Evolutionary conservation across 1,284 basidiomycete species (phyloP), one percentile per base, ranked within the genome.

Genomic region (Leccinum pachyderme): DNA sequence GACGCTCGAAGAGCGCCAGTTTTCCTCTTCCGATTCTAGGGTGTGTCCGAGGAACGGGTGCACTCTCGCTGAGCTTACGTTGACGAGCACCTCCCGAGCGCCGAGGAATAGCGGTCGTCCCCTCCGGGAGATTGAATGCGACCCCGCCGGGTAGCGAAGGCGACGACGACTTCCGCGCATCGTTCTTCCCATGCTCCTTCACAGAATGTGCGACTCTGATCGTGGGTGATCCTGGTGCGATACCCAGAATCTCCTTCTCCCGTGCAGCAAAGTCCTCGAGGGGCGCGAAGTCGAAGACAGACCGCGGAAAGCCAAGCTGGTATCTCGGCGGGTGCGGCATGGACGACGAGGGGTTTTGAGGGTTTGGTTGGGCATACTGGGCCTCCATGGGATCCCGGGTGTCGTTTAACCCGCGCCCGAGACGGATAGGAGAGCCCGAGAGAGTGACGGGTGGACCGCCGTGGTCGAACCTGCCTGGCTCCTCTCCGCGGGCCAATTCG

Each of bases 1-100:
- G 75, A 29, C 84, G 83, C 70, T 98, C 96, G 67, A 99, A 98
- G 2, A 97, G 74, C 0, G 94, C 95, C 65, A 98, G 83, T 73
- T 98, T 98, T 29, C 87, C 88, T 51, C 90, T 87, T 43, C 88
- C 85, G 52, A 88, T 89, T 61, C 77, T 83, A 53, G 81, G 75
- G 54, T 79, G 77, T 15, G 79, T 72, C 18, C 87, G 82, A 7
- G 83, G 84, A 15, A 82, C 74, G 0, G 86, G 80, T 57, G 84
- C 86, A 60, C 86, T 90, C 66, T 93, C 87, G 59, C 90, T 92
- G 51, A 95, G 78, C 66, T 93, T 95, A 52, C 93, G 86, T 55
- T 91, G 87, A 29, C 91, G 82, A 12, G 82, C 69, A 15, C 78
- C 66, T 54, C 7, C 22, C 12, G 63, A 70, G 68, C 64, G 77